Base-by-base conservation (phyloP, 2,329 filamentous ascomycete species). In the Lasiodiplodia theobromae region DNA sequence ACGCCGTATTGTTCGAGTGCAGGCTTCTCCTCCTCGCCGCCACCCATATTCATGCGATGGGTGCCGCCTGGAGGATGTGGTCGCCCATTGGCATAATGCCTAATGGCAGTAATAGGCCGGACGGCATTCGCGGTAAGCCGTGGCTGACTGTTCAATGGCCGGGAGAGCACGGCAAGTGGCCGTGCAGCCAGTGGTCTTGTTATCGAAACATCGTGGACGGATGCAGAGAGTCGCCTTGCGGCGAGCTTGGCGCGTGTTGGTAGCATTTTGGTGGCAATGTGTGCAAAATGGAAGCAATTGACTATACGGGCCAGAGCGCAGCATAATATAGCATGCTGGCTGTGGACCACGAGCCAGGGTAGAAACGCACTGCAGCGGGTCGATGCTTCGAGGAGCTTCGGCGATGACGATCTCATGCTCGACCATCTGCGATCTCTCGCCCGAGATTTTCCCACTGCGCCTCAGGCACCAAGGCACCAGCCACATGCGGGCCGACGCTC, bases 31-130 rank as follows among this genome's bases (percentile, higher is more conserved):
- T 83, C 83, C 73, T 88, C 91, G 40, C 67, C 67, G 68, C 87
- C 89, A 67, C 93, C 88, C 77, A 98, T 82, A 77, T 98, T 90
- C 94, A 98, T 98, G 72, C 91, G 92, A 81, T 97, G 93, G 1
- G 94, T 97, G 68, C 94, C 94, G 63, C 95, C 95, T 0, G 95
- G 94, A 1, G 94, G 94, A 72, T 96, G 93, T 71, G 94, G 92
- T 69, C 86, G 75, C 56, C 78, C 77, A 73, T 74, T 89, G 69
- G 89, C 86, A 80, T 92, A 92, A 58, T 76, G 79, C 67, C 90
- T 85, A 14, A 80, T 73, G 16, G 81, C 73, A 49, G 79, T 73
- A 11, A 77, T 62, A 52, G 68, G 70, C 64, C 31, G 70, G 23
- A 67, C 10, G 3, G 68, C 44, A 6, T 56, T 65, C 12, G 76